A percentile compares a stretch with the other conserved stretches of the same genome.
phyloP scores from a whole-genome alignment of 345 rosid species.

The Geranium rotundifolium region DNA sequence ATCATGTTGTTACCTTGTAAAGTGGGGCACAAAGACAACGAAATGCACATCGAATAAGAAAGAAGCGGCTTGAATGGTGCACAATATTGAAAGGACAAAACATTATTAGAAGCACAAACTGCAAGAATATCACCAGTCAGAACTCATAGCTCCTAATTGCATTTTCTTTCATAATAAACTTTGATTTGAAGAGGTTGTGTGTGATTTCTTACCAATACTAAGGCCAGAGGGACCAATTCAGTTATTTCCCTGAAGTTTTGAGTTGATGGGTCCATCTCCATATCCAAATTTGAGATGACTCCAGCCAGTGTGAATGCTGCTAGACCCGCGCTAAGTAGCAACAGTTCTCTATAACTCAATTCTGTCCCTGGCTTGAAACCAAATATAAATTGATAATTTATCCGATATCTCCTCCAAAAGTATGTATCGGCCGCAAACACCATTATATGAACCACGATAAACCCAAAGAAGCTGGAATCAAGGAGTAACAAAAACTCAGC shows the following conservation, averaged over 20 bases:
- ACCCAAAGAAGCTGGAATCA: slow-evolving; percentile 50
- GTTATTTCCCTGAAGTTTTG: slow-evolving; percentile 40
- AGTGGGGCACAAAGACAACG: slow-evolving; percentile 57
- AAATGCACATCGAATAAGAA: slow-evolving; percentile 33
- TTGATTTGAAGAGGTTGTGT: too few relatives aligned
- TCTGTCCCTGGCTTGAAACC: slow-evolving; percentile 67
- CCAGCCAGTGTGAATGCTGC: slow-evolving; percentile 46
- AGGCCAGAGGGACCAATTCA: slow-evolving; percentile 54
- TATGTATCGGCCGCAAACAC: slow-evolving; percentile 51
- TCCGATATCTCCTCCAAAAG: slow-evolving; percentile 59
- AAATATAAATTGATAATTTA: slow-evolving; percentile 65
- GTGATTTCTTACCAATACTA: slow-evolving; percentile 38
- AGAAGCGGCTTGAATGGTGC: slow-evolving; percentile 52
- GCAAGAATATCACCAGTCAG: slow-evolving; percentile 6
- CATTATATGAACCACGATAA: slow-evolving; percentile 55
- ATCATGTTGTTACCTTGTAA: slow-evolving; percentile 41
- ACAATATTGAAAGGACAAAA: slow-evolving; percentile 64
- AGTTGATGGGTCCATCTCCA: slow-evolving; percentile 77
- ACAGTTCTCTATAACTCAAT: slow-evolving; percentile 56
- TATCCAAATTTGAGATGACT: slow-evolving; percentile 57
- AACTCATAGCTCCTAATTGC: too few relatives aligned
- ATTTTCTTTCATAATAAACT: too few relatives aligned
- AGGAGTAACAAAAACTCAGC: neutral
- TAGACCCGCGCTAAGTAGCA: slow-evolving; percentile 40
- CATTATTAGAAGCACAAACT: slow-evolving; percentile 32